Conservation (phyloP, 2,329 filamentous ascomycete genomes). For the Scleromitrula shiraiana region DNA sequence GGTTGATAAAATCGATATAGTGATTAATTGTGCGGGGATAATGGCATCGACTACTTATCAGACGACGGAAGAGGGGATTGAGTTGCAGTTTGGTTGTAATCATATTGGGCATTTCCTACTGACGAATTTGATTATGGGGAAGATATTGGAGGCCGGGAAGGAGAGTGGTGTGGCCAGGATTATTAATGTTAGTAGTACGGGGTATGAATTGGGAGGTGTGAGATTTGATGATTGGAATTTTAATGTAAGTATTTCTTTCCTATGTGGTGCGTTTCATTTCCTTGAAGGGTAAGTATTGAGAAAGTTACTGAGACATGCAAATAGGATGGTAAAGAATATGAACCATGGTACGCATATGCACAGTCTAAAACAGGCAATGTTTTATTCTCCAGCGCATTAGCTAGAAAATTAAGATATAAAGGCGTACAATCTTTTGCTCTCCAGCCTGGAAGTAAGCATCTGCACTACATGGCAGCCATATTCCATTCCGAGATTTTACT, state of each 20-base stretch:
- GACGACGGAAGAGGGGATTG: slow-evolving; percentile 36
- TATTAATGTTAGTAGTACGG: slow-evolving; percentile 28
- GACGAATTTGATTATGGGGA: slow-evolving; percentile 37
- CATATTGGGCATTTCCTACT: slow-evolving; percentile 47
- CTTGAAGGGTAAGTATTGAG: no score
- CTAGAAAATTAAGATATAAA: slow-evolving; percentile 10
- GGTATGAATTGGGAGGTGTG: slow-evolving; percentile 30
- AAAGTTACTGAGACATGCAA: no score
- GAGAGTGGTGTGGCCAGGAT: slow-evolving; percentile 15
- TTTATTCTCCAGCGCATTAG: slow-evolving; percentile 19
- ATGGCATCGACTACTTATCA: slow-evolving; percentile 31
- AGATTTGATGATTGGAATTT: slow-evolving; percentile 28
- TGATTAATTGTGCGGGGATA: slow-evolving; percentile 37
- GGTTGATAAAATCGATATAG: slow-evolving; percentile 32
- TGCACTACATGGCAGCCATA: slow-evolving; percentile 24
- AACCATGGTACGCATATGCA: slow-evolving; percentile 33
- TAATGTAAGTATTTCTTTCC: slow-evolving; percentile 1
- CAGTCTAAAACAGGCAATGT: slow-evolving; percentile 38
- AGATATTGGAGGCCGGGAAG: slow-evolving; percentile 1
- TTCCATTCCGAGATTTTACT: no score
- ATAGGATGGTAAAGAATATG: slow-evolving; percentile 15
- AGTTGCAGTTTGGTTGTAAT: slow-evolving; percentile 44
- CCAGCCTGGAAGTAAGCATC: slow-evolving; percentile 19
- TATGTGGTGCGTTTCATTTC: no score
- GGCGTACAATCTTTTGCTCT: slow-evolving; percentile 7